phyloP scores from a whole-genome alignment of 164 flowering plant genomes.

The Nymphaea thermarum region DNA sequence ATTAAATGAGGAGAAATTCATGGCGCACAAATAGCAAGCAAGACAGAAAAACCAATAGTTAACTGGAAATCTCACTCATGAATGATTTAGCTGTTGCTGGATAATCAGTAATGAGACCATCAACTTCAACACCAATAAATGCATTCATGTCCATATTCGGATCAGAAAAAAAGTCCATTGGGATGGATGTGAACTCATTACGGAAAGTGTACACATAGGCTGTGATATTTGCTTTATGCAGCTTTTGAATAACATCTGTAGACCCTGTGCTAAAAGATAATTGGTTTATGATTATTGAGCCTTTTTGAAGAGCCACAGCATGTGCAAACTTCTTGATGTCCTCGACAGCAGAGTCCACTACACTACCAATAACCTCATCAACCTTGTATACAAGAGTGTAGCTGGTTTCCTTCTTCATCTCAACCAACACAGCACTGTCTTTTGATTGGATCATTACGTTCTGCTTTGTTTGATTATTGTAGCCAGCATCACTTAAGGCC shows the following conservation, averaged over 20 bases:
- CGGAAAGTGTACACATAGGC: conserved; percentile 50
- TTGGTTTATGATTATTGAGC: conserved; percentile 34
- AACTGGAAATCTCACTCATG: conserved; percentile 46
- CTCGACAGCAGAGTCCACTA: conserved; percentile 26
- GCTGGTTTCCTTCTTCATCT: conserved; percentile 26
- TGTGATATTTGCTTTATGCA: conserved; percentile 35
- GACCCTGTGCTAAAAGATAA: conserved; percentile 19
- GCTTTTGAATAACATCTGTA: conserved; percentile 38
- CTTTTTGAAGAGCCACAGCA: conserved; percentile 47
- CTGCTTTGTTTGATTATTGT: conserved; percentile 24
- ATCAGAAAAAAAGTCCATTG: conserved; percentile 89
- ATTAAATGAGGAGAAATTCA: neutral
- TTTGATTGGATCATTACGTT: conserved; percentile 65
- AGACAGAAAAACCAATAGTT: neutral
- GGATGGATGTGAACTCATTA: conserved; percentile 77
- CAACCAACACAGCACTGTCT: conserved; percentile 49
- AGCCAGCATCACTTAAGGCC: conserved; percentile 46
- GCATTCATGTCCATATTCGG: conserved; percentile 59
- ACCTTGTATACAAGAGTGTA: conserved; percentile 61
- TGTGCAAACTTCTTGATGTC: conserved; percentile 68
- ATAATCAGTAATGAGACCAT: conserved; percentile 83
- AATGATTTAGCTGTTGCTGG: conserved; percentile 67
- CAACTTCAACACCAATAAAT: conserved; percentile 28
- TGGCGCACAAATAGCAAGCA: neutral
- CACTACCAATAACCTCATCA: conserved; percentile 41